Base-by-base conservation (phyloP, 1,284 basidiomycete species). In the Inonotus obliquus region DNA sequence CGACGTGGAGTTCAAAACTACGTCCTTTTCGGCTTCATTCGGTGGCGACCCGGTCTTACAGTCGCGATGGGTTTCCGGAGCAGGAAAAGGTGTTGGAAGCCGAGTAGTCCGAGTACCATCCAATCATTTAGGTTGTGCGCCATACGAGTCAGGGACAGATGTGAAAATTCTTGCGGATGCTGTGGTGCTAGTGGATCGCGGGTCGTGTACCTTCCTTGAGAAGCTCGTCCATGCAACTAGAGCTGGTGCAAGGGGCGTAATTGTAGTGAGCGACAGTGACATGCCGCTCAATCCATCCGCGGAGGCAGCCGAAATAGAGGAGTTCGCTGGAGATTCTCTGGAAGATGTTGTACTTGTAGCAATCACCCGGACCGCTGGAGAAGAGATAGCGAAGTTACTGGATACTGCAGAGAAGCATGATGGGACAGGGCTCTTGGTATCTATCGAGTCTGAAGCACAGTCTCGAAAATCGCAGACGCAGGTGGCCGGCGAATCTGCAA, bases 191-290 rank as follows among this genome's bases (percentile, higher is more conserved):
- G 77, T 86, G 5, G 74, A 76, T 58, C 81, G 92, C 52, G 93
- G 93, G 17, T 81, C 79, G 13, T 96, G 93, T 71, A 87, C 90
- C 2, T 96, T 96, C 74, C 70, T 92, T 19, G 82, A 91, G 68
- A 96, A 96, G 75, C 77, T 94, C 11, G 57, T 83, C 17, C 67
- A 78, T 56, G 92, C 91, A 4, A 79, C 80, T 44, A 72, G 75
- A 14, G 87, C 85, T 1, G 87, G 84, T 6, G 92, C 91, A 9
- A 81, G 81, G 1, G 92, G 92, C 1, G 82, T 92, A 10, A 73
- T 96, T 29, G 83, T 94, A 32, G 73, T 89, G 65, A 86, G 82
- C 68, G 78, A 86, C 64, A 81, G 84, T 41, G 83, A 91, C 25
- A 54, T 66, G 6, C 69, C 74, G 13, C 78, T 91, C 61, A 90